Evolutionary conservation across 2,329 filamentous ascomycete species (phyloP).

Genomic region (Penicillium sclerotigenum): DNA sequence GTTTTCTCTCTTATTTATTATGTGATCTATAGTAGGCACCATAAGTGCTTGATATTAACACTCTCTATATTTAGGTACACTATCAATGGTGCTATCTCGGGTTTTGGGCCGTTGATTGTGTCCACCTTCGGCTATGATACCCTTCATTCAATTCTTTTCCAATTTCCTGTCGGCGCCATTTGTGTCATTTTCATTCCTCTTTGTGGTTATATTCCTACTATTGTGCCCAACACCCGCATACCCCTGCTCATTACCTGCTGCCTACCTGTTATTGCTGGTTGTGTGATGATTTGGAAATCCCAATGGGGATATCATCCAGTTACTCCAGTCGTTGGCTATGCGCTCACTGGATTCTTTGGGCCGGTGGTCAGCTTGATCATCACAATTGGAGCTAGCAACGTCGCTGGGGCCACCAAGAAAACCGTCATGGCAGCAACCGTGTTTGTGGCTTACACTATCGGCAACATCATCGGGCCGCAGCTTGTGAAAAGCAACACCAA

Average conservation of each 20-base stretch:
- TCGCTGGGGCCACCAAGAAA: slow-evolving; percentile 75
- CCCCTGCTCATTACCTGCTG: slow-evolving; percentile 64
- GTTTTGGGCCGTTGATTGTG: slow-evolving; percentile 70
- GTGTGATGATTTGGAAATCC: slow-evolving; percentile 70
- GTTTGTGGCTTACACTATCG: slow-evolving; percentile 72
- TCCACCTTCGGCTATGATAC: slow-evolving; percentile 66
- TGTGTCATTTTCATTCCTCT: slow-evolving; percentile 64
- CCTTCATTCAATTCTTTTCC: slow-evolving; percentile 65
- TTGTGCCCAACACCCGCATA: slow-evolving; percentile 62
- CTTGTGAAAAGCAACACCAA: slow-evolving; percentile 66
- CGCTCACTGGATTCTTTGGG: slow-evolving; percentile 70
- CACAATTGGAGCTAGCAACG: slow-evolving; percentile 61
- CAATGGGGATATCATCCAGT: slow-evolving; percentile 62
- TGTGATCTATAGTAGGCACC: neutral
- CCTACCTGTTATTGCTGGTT: slow-evolving; percentile 71
- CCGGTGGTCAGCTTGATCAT: slow-evolving; percentile 65
- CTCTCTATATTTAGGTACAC: slow-evolving; percentile 53
- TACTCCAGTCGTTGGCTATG: slow-evolving; percentile 67
- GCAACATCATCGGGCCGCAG: slow-evolving; percentile 74
- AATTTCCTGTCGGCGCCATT: slow-evolving; percentile 70
- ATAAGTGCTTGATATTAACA: neutral
- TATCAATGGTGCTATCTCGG: slow-evolving; percentile 67
- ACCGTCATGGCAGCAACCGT: slow-evolving; percentile 70
- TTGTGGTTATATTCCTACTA: slow-evolving; percentile 62
- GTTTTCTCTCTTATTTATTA: slow-evolving; percentile 13